phyloP scores from a whole-genome alignment of 2,329 filamentous ascomycete species.

The Emericellopsis cladophorae region DNA sequence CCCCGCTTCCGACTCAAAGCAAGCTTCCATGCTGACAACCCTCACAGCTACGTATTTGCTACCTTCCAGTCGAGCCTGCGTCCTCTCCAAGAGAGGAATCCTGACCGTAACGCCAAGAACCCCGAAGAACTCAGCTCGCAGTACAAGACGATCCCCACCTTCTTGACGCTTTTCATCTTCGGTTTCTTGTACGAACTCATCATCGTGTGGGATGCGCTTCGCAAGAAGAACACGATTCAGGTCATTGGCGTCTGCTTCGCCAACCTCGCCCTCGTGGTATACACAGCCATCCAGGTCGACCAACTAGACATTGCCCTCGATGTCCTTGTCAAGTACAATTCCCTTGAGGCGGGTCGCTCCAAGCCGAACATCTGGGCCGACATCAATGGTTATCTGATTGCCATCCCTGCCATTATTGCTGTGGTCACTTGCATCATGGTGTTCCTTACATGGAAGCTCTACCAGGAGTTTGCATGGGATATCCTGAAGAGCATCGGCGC shows the following conservation, averaged over 20 bases:
- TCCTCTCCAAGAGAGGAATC: conserved; percentile 10
- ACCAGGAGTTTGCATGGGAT: conserved; percentile 97
- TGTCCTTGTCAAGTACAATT: conserved; percentile 29
- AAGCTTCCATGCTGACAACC: conserved; percentile 3
- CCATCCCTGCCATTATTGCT: conserved; percentile 75
- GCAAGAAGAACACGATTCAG: conserved; percentile 96
- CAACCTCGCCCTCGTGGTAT: conserved; percentile 83
- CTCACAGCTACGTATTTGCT: conserved; percentile 70
- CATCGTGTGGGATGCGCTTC: conserved; percentile 84
- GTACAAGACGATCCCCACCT: conserved; percentile 74
- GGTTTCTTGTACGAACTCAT: conserved; percentile 87
- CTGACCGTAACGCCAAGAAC: conserved; percentile 2
- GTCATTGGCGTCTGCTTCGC: conserved; percentile 89
- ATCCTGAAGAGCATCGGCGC: conserved; percentile 99
- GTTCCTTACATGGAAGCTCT: conserved; percentile 84
- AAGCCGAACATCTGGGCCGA: conserved; percentile 48
- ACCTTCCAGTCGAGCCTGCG: conserved; percentile 58
- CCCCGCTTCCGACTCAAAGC: not conserved
- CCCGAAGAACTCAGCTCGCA: conserved; percentile 30
- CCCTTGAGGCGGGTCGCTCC: conserved; percentile 25
- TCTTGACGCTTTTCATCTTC: conserved; percentile 93
- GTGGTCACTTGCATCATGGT: conserved; percentile 60
- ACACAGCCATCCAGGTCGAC: conserved; percentile 84
- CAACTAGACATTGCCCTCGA: conserved; percentile 69
- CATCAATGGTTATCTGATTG: conserved; percentile 65